phyloP scores from a whole-genome alignment of 1,139 yeast genomes.

The Nakaseomyces kungkrabaensis region DNA sequence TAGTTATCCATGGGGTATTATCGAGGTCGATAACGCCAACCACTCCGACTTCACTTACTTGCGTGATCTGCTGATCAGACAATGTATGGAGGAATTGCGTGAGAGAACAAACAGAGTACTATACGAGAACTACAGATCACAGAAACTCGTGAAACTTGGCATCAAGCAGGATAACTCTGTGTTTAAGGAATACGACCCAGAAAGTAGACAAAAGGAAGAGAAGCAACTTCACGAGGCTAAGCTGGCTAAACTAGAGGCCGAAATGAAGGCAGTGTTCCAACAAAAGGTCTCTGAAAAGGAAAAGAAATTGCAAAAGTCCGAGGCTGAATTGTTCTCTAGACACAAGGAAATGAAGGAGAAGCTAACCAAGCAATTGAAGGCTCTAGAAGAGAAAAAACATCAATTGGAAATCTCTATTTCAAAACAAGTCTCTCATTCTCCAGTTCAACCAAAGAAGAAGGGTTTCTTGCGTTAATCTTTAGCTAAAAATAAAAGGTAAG shows the following conservation, averaged over 20 bases:
- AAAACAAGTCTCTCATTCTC: slow-evolving; percentile 35
- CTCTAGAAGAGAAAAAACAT: slow-evolving; percentile 82
- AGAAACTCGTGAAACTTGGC: slow-evolving; percentile 72
- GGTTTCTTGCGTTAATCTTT: slow-evolving; percentile 46
- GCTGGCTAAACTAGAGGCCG: slow-evolving; percentile 87
- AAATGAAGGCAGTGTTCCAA: slow-evolving; percentile 95
- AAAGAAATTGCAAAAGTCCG: slow-evolving; percentile 92
- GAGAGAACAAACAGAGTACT: slow-evolving; percentile 69
- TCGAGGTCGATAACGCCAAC: slow-evolving; percentile 89
- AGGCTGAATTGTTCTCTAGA: slow-evolving; percentile 89
- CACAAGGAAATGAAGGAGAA: slow-evolving; percentile 97
- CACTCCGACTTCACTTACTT: slow-evolving; percentile 90
- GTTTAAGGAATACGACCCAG: slow-evolving; percentile 90
- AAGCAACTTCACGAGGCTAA: slow-evolving; percentile 88
- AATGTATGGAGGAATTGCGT: slow-evolving; percentile 87
- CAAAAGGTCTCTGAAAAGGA: slow-evolving; percentile 96
- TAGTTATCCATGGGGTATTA: slow-evolving; percentile 94
- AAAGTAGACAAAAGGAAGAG: slow-evolving; percentile 88
- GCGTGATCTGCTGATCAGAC: slow-evolving; percentile 82
- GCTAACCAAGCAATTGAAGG: slow-evolving; percentile 74
- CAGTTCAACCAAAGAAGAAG: slow-evolving; percentile 44
- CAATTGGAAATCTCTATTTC: slow-evolving; percentile 60
- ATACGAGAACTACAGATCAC: slow-evolving; percentile 85
- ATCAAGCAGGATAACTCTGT: slow-evolving; percentile 87
- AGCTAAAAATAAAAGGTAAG: no score